Percentiles rank a stretch among this genome's conserved stretches.
These are phyloP conservation scores for Spiraea crenata DNA, from an alignment of 331 rosid genomes.

Conservation along the genomic window DNA sequence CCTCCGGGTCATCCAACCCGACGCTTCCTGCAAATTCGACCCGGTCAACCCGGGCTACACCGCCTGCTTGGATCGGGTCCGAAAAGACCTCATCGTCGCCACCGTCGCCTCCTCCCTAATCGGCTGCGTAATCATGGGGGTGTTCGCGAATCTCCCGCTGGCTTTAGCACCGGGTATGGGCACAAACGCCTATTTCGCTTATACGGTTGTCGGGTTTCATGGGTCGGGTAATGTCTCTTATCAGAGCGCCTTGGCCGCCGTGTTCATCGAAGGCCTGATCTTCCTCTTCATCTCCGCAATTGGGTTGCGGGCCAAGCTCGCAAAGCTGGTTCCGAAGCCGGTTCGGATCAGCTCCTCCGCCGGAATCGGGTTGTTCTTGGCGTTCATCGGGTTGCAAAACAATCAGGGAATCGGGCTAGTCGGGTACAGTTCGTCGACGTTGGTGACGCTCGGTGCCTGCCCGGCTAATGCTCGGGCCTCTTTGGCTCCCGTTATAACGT, in stretches of 20 bases:
- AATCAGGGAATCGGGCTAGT: constrained; percentile 83
- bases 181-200: constrained; percentile 89
- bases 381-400: constrained; percentile 84
- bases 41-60: constrained; percentile 90
- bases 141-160: constrained; percentile 82
- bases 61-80: constrained; percentile 57
- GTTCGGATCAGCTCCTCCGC: constrained; percentile 97
- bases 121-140: constrained; percentile 90
- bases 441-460: constrained; percentile 73
- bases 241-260: constrained; percentile 77
- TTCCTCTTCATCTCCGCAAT: constrained; percentile 70
- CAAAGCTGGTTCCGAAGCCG: constrained; percentile 80
- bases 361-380: constrained; percentile 88
- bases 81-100: constrained; percentile 86
- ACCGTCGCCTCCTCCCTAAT: constrained; percentile 79
- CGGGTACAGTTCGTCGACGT: constrained; percentile 72
- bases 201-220: constrained; percentile 94
- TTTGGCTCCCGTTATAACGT: constrained; percentile 60
- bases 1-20: constrained; percentile 53
- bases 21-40: constrained; percentile 56
- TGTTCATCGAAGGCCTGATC: constrained; percentile 76
- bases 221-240: constrained; percentile 87
- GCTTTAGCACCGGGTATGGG: constrained; percentile 99
- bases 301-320: constrained; percentile 78
- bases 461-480: constrained; percentile 55